These are phyloP conservation scores for Exophiala sideris DNA, from an alignment of 2,329 filamentous ascomycete genomes.

Conservation along the genomic window DNA sequence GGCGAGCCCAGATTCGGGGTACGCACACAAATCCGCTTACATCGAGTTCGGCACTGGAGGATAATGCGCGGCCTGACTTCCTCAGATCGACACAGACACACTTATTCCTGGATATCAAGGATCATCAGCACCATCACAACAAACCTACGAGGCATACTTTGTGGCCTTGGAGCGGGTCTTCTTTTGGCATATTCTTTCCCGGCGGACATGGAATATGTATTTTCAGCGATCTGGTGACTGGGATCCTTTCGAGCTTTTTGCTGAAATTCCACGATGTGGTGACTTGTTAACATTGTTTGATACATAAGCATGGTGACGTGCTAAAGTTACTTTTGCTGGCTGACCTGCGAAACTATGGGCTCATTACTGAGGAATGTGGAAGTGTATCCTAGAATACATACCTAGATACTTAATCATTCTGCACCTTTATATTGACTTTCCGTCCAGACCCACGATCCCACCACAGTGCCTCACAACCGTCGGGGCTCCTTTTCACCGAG, in stretches of 20 bases:
- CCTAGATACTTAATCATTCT: too few relatives aligned
- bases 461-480: too few relatives aligned
- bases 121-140: background rate
- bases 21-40: slow-evolving; percentile 24
- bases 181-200: background rate
- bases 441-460: too few relatives aligned
- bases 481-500: too few relatives aligned
- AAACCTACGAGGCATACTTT: background rate
- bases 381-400: too few relatives aligned
- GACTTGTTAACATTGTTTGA: background rate
- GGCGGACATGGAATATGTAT: background rate
- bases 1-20: slow-evolving; percentile 27
- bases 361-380: background rate
- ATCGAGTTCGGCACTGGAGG: slow-evolving; percentile 10
- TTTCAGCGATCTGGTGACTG: background rate
- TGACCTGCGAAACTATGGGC: background rate
- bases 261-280: background rate
- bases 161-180: background rate
- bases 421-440: too few relatives aligned
- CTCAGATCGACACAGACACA: background rate
- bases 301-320: background rate
- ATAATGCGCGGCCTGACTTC: background rate
- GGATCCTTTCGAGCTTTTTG: background rate
- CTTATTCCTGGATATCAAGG: background rate
- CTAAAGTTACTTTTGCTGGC: background rate